A percentile compares a stretch with the other conserved stretches of the same genome.
Conservation (phyloP, 2,329 filamentous ascomycete genomes). For the Didymella glomerata region DNA sequence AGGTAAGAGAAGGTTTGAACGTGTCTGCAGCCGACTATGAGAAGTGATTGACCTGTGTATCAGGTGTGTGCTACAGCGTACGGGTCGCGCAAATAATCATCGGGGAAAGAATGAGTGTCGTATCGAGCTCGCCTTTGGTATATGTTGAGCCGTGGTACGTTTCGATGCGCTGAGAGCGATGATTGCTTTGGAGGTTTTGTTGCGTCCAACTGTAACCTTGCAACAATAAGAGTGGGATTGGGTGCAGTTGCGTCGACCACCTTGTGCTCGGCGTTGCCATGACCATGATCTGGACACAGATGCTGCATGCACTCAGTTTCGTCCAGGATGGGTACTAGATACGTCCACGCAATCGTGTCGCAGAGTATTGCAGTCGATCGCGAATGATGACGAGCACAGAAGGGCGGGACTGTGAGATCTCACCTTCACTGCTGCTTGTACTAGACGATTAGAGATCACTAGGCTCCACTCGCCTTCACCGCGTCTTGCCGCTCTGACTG, state of each 20-base stretch:
- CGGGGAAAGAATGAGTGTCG: neutral
- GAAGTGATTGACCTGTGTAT: neutral
- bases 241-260: neutral
- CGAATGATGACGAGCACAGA: neutral
- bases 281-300: neutral
- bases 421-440: neutral
- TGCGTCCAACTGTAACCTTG: slow-evolving; percentile 1
- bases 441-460: neutral
- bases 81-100: slow-evolving; percentile 1
- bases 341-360: neutral
- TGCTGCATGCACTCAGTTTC: neutral
- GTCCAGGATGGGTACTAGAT: neutral
- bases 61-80: slow-evolving; percentile 4
- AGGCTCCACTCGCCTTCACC: neutral
- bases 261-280: neutral
- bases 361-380: neutral
- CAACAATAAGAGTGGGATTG: neutral
- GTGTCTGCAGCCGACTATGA: neutral
- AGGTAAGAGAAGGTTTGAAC: neutral
- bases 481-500: neutral
- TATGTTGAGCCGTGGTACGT: slow-evolving; percentile 1
- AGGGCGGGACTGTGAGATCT: neutral
- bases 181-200: neutral
- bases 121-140: neutral
- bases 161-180: neutral